Percentiles rank a stretch among this genome's conserved stretches.
Conservation (phyloP, 163 green algal species). For the Scenedesmus sp. region DNA sequence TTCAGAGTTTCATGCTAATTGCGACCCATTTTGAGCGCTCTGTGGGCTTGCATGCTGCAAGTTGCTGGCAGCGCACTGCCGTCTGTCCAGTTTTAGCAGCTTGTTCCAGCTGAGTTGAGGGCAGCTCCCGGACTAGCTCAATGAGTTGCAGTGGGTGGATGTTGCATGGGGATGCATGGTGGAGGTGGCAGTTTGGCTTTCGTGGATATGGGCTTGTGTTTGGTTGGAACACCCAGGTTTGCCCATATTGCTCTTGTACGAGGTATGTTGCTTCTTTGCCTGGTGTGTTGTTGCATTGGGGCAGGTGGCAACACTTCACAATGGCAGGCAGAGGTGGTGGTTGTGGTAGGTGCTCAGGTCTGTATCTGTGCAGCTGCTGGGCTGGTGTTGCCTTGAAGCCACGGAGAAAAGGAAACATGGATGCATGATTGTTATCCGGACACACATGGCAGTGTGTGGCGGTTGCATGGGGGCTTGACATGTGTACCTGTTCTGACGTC, state of each 20-base stretch:
- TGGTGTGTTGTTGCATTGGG: not conserved
- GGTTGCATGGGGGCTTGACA: not conserved
- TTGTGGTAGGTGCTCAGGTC: not conserved
- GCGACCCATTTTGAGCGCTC: not conserved
- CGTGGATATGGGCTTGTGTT: not conserved
- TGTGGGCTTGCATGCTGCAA: not conserved
- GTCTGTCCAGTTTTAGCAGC: not conserved
- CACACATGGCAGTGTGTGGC: not conserved
- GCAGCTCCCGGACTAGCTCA: not conserved
- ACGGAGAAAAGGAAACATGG: not conserved
- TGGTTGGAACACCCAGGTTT: not conserved
- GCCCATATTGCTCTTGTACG: not conserved
- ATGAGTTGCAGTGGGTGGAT: not conserved
- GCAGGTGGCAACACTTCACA: not conserved
- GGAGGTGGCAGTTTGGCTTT: not conserved
- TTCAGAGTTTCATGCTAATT: not conserved
- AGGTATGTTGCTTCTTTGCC: not conserved
- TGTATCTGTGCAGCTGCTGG: not conserved
- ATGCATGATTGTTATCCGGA: not conserved
- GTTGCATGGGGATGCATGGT: not conserved
- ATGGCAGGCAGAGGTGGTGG: not conserved
- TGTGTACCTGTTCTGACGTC: not conserved
- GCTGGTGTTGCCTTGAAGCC: not conserved
- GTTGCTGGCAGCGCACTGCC: not conserved
- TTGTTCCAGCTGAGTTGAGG: not conserved